Conservation (phyloP, 169 alveolate genomes). For the Plasmodium vivax region DNA sequence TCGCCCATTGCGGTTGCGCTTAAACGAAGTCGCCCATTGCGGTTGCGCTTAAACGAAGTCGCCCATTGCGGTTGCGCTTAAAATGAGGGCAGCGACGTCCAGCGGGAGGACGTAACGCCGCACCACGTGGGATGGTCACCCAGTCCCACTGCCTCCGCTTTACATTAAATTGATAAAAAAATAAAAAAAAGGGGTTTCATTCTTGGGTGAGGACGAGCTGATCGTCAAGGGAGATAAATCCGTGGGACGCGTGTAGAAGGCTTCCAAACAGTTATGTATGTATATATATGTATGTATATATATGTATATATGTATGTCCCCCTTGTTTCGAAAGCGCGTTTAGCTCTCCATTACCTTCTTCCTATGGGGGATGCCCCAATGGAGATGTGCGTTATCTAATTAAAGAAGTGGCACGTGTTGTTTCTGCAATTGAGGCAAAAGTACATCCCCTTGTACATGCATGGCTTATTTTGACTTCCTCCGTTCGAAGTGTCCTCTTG, state of each 20-base stretch:
- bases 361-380: neutral
- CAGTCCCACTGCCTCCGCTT: neutral
- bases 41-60: too few relatives aligned
- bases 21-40: too few relatives aligned
- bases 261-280: neutral
- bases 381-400: neutral
- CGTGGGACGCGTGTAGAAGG: neutral
- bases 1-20: neutral
- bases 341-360: neutral
- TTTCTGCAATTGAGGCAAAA: neutral
- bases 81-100: neutral
- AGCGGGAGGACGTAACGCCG: neutral
- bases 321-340: neutral
- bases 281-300: too few relatives aligned
- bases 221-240: neutral
- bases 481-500: neutral
- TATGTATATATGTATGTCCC: neutral
- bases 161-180: neutral
- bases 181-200: neutral
- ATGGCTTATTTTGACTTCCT: neutral
- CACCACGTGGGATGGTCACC: neutral
- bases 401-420: neutral
- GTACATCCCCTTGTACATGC: neutral
- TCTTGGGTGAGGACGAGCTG: neutral
- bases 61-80: neutral